Percentiles rank a stretch among this genome's conserved stretches.
phyloP scores from a whole-genome alignment of 2,329 filamentous ascomycete species.

The Epichloe coenophiala region DNA sequence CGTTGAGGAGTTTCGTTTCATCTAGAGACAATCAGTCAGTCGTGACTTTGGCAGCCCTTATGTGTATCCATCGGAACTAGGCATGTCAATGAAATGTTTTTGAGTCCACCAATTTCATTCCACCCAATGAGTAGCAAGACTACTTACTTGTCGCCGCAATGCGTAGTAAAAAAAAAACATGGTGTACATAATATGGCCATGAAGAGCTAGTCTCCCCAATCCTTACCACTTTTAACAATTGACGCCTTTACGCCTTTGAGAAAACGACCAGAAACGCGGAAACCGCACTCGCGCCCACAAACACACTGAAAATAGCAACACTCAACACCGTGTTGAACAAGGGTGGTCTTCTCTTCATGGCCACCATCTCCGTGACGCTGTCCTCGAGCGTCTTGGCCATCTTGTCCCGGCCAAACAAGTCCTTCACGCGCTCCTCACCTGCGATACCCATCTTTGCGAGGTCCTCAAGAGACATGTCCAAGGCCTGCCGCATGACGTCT shows the following conservation, averaged over 20 bases:
- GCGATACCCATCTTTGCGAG: conserved; percentile 50
- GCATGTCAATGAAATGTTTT: no score
- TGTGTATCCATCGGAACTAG: no score
- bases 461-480: conserved; percentile 38
- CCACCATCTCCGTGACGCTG: conserved; percentile 43
- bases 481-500: conserved; percentile 57
- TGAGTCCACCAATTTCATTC: no score
- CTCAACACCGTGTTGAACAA: conserved; percentile 18
- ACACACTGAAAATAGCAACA: conserved; percentile 13
- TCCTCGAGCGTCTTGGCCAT: conserved; percentile 68
- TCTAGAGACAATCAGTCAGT: no score
- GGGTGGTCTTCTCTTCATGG: conserved; percentile 12
- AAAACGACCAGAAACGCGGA: not conserved
- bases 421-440: conserved; percentile 54
- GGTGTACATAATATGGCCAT: no score
- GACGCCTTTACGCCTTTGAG: not conserved
- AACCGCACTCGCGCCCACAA: conserved; percentile 4
- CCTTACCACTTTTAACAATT: no score
- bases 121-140: no score
- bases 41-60: no score
- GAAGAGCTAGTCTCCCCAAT: no score
- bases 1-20: no score
- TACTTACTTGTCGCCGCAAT: no score
- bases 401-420: conserved; percentile 62
- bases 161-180: no score